These are phyloP conservation scores for Clarireedia hainanense DNA, from an alignment of 2,329 filamentous ascomycete genomes.

Conservation along the genomic window DNA sequence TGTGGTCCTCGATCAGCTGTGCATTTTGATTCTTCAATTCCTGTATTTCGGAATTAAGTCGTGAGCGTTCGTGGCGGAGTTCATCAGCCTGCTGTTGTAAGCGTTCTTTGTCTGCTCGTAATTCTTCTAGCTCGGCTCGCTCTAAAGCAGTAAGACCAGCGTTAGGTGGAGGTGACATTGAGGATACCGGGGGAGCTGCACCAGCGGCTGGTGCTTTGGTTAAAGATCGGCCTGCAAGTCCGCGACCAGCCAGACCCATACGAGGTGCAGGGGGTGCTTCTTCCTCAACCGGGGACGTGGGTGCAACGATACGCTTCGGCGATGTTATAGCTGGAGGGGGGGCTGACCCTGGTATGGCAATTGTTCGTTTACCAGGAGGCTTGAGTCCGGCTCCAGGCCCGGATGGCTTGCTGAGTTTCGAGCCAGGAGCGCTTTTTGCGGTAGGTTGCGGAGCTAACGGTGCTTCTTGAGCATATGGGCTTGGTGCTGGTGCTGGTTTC, in stretches of 20 bases:
- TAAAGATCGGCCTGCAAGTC: slow-evolving; percentile 78
- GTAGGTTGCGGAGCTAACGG: slow-evolving; percentile 52
- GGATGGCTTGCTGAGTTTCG: slow-evolving; percentile 48
- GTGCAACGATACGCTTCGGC: slow-evolving; percentile 38
- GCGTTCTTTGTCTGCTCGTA: slow-evolving; percentile 75
- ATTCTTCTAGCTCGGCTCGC: slow-evolving; percentile 83
- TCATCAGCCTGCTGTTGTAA: slow-evolving; percentile 71
- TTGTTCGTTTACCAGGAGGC: slow-evolving; percentile 47
- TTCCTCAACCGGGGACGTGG: slow-evolving; percentile 37
- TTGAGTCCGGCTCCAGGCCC: slow-evolving; percentile 41
- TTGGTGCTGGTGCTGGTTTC: slow-evolving; percentile 38
- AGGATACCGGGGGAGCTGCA: slow-evolving; percentile 40
- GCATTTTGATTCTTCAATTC: slow-evolving; percentile 97
- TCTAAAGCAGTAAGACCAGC: slow-evolving; percentile 72
- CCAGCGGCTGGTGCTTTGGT: slow-evolving; percentile 53
- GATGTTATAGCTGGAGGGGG: slow-evolving; percentile 36
- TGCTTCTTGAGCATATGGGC: slow-evolving; percentile 40
- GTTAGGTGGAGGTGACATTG: slow-evolving; percentile 49
- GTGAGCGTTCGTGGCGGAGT: slow-evolving; percentile 71
- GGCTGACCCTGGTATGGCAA: slow-evolving; percentile 39
- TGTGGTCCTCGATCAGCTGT: slow-evolving; percentile 93
- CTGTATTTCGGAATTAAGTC: slow-evolving; percentile 77
- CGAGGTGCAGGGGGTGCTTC: slow-evolving; percentile 30
- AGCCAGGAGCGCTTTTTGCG: slow-evolving; percentile 39
- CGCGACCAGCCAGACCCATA: slow-evolving; percentile 39